Evolutionary conservation across 2,329 filamentous ascomycete genomes (phyloP).

Genomic region (Ophiostoma montium): DNA sequence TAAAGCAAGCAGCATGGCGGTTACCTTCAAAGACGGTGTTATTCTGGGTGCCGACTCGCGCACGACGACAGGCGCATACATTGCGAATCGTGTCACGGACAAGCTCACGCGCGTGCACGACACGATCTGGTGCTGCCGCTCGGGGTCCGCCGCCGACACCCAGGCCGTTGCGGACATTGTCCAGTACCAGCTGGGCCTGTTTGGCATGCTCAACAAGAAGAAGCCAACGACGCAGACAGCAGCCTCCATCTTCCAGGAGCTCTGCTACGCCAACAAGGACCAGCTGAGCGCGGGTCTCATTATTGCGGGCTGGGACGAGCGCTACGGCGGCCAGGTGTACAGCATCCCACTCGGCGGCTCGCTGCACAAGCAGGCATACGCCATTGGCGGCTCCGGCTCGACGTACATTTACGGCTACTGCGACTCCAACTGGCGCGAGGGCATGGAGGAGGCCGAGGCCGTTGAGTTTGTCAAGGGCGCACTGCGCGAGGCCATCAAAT

Average conservation of each 20-base stretch:
- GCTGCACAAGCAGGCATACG: slow-evolving; percentile 91
- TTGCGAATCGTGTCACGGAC: slow-evolving; percentile 97
- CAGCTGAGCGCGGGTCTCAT: slow-evolving; percentile 86
- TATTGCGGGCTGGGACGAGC: slow-evolving; percentile 93
- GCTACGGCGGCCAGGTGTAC: slow-evolving; percentile 93
- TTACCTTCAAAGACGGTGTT: slow-evolving; percentile 97
- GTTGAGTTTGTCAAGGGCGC: slow-evolving; percentile 87
- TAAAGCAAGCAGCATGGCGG: slow-evolving; percentile 62
- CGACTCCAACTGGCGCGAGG: slow-evolving; percentile 88
- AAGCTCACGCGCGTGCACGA: slow-evolving; percentile 98
- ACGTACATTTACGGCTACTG: slow-evolving; percentile 99
- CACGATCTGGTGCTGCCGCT: slow-evolving; percentile 99
- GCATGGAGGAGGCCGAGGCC: slow-evolving; percentile 84
- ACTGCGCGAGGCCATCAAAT: slow-evolving; percentile 91
- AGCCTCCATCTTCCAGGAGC: slow-evolving; percentile 90
- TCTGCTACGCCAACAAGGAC: slow-evolving; percentile 98
- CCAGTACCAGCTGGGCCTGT: slow-evolving; percentile 88
- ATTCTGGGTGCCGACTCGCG: slow-evolving; percentile 93
- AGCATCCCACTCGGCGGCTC: slow-evolving; percentile 93
- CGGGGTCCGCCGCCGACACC: slow-evolving; percentile 91
- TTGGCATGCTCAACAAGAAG: slow-evolving; percentile 79
- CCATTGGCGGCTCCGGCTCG: slow-evolving; percentile 91
- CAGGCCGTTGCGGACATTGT: slow-evolving; percentile 98
- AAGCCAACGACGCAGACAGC: slow-evolving; percentile 88
- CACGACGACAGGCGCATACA: slow-evolving; percentile 95